A percentile compares a stretch with the other conserved stretches of the same genome.
Conservation (phyloP, 2,329 filamentous ascomycete species). For the Trichocomaceae sp. region DNA sequence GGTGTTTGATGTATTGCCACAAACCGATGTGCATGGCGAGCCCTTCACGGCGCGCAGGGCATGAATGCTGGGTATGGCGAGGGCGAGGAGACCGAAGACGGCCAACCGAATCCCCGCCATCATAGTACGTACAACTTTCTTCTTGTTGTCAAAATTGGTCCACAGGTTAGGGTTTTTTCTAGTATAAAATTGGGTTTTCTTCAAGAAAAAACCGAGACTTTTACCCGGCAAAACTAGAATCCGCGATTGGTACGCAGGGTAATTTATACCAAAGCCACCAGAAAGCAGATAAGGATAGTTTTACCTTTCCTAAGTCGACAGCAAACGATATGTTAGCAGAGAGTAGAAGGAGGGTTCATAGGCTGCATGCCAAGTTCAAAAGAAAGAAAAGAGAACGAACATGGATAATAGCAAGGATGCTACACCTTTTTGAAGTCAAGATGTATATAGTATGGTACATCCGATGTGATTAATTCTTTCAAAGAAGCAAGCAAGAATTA, state of each 20-base stretch:
- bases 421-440: neutral
- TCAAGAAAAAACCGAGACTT: neutral
- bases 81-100: conserved; percentile 17
- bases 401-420: neutral
- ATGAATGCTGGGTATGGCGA: conserved; percentile 19
- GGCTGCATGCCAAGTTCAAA: neutral
- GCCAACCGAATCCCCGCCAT: conserved; percentile 14
- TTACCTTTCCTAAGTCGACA: neutral
- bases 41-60: conserved; percentile 28
- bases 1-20: conserved; percentile 29
- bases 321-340: conserved; percentile 2
- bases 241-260: neutral
- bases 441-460: neutral
- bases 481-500: neutral
- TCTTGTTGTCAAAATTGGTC: neutral
- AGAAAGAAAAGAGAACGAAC: neutral
- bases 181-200: too few species aligned
- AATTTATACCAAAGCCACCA: neutral
- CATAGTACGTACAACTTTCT: neutral
- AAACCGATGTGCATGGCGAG: conserved; percentile 35
- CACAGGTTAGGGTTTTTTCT: too few species aligned
- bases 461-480: neutral
- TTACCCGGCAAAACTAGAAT: neutral
- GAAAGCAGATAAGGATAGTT: neutral
- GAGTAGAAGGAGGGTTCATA: neutral